Evolutionary conservation across 2,329 filamentous ascomycete species (phyloP).

Genomic region (Epichloe scottii): DNA sequence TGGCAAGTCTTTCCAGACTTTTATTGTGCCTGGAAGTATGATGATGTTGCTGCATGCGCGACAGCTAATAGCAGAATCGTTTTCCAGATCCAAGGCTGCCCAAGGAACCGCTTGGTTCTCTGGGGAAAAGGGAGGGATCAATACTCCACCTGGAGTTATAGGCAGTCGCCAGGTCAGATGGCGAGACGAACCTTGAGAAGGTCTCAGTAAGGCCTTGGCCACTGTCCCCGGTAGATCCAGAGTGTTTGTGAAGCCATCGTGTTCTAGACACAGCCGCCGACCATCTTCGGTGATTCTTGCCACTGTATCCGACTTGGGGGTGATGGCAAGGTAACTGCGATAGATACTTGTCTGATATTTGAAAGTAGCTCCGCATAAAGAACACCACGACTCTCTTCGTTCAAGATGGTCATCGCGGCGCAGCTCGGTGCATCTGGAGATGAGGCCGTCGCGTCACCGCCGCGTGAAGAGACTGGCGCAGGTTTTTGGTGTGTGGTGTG

Average conservation of each 20-base stretch:
- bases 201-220: conserved; percentile 23
- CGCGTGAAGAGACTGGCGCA: background rate
- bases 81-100: conserved; percentile 37
- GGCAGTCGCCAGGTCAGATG: conserved; percentile 44
- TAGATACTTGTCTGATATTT: conserved; percentile 52
- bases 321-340: conserved; percentile 39
- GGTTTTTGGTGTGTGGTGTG: background rate
- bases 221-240: conserved; percentile 33
- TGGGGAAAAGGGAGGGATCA: conserved; percentile 14
- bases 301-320: conserved; percentile 29
- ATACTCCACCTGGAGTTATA: conserved; percentile 15
- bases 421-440: background rate
- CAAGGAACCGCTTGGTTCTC: conserved; percentile 37
- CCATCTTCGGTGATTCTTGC: conserved; percentile 33
- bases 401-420: background rate
- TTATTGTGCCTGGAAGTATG: conserved; percentile 26
- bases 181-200: conserved; percentile 18
- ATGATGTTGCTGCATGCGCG: conserved; percentile 26
- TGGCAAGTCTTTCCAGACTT: conserved; percentile 79
- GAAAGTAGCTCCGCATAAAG: conserved; percentile 54
- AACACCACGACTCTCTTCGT: conserved; percentile 11
- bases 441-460: background rate
- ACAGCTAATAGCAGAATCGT: conserved; percentile 29
- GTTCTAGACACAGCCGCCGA: conserved; percentile 31
- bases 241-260: conserved; percentile 25